phyloP scores from a whole-genome alignment of 2,329 filamentous ascomycete genomes.

The Cytospora piceae region DNA sequence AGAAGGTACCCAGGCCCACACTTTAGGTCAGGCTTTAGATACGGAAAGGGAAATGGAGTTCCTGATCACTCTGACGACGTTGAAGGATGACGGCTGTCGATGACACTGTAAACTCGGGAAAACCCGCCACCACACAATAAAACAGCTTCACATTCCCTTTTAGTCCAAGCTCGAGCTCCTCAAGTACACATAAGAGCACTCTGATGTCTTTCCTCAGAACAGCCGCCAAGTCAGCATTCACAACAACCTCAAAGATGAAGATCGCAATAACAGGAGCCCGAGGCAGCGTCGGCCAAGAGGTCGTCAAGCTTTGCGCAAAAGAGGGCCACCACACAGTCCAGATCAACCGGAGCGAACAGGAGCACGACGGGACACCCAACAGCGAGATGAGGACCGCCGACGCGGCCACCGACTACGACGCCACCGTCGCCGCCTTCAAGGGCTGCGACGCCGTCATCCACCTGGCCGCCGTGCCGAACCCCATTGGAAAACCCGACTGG shows the following conservation, averaged over 20 bases:
- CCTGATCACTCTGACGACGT: too few species aligned
- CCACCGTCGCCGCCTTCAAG: slow-evolving; percentile 31
- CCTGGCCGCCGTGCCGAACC: slow-evolving; percentile 42
- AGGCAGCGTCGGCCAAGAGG: slow-evolving; percentile 39
- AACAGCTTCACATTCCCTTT: not conserved
- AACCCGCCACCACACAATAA: not conserved
- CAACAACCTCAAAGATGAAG: slow-evolving; percentile 37
- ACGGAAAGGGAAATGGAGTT: too few species aligned
- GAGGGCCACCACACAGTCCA: slow-evolving; percentile 41
- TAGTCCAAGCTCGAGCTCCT: not conserved
- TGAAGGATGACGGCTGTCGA: too few species aligned
- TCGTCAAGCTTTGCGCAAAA: slow-evolving; percentile 39
- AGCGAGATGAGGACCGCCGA: slow-evolving; percentile 42
- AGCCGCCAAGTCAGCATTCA: slow-evolving; percentile 3
- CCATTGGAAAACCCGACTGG: slow-evolving; percentile 39
- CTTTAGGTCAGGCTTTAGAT: too few species aligned
- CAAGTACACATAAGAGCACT: not conserved
- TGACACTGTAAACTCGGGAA: not conserved
- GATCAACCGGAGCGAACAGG: slow-evolving; percentile 39
- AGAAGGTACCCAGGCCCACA: too few species aligned
- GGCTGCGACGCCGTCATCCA: slow-evolving; percentile 19
- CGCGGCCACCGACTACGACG: slow-evolving; percentile 40
- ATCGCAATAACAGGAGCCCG: slow-evolving; percentile 46
- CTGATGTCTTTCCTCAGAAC: not conserved
- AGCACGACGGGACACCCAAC: slow-evolving; percentile 38